These are phyloP conservation scores for Aspergillus steynii DNA, from an alignment of 495 filamentous ascomycete species.

Conservation along the genomic window DNA sequence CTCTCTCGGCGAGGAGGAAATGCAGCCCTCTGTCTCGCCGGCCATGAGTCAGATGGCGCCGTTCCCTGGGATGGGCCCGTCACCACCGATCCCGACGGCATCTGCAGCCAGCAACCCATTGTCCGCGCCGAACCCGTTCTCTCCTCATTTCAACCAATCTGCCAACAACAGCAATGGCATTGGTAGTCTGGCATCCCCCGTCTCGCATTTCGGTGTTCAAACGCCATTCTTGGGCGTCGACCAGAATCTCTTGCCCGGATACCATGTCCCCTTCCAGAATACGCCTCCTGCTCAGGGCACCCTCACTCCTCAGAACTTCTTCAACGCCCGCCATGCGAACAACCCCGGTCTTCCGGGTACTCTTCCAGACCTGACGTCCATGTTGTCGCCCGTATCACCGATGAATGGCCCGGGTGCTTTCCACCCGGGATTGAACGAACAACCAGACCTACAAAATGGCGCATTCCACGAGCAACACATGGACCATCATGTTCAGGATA, in stretches of 20 bases:
- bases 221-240: slow-evolving; percentile 46
- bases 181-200: slow-evolving; percentile 60
- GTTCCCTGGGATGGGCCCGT: slow-evolving; percentile 59
- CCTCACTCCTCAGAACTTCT: slow-evolving; percentile 46
- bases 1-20: slow-evolving; percentile 69
- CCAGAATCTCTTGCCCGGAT: slow-evolving; percentile 37
- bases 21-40: slow-evolving; percentile 69
- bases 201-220: slow-evolving; percentile 46
- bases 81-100: slow-evolving; percentile 52
- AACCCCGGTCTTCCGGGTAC: slow-evolving; percentile 31
- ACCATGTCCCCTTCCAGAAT: slow-evolving; percentile 46
- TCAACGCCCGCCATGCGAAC: slow-evolving; percentile 39
- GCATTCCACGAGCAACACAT: slow-evolving; percentile 24
- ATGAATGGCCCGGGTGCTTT: slow-evolving; percentile 39
- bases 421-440: slow-evolving; percentile 33
- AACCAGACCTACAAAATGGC: slow-evolving; percentile 21
- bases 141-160: slow-evolving; percentile 50
- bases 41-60: slow-evolving; percentile 61
- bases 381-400: slow-evolving; percentile 48
- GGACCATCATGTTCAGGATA: slow-evolving; percentile 23
- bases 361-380: slow-evolving; percentile 41
- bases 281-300: slow-evolving; percentile 45
- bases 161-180: slow-evolving; percentile 59
- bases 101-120: slow-evolving; percentile 47
- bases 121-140: slow-evolving; percentile 40